Percentiles rank a stretch among this genome's conserved stretches.
Evolutionary conservation across 1,139 yeast genomes (phyloP).

Genomic region (Suhomyces panamericanus): DNA sequence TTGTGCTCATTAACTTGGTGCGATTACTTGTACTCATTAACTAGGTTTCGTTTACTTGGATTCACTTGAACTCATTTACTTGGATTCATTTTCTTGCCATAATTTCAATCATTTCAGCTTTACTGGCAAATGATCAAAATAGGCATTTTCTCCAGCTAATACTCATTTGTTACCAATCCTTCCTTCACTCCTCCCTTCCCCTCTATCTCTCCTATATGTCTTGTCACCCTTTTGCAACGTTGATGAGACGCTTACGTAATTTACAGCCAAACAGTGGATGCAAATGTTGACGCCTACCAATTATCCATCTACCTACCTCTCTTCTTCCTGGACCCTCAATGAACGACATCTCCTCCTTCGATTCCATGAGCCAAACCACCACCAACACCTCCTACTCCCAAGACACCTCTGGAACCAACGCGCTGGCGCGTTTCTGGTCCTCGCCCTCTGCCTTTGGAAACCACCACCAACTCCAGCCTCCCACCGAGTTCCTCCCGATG

Average conservation of each 20-base stretch:
- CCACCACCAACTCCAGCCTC: background rate
- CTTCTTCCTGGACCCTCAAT: background rate
- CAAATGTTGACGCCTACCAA: background rate
- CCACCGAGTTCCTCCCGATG: constrained; percentile 2
- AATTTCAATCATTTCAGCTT: too few species aligned
- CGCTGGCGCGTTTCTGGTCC: constrained; percentile 10
- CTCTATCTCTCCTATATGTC: too few species aligned
- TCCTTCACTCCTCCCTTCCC: too few species aligned
- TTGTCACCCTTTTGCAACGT: background rate
- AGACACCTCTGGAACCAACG: constrained; percentile 4
- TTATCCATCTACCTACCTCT: background rate
- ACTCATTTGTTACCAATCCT: too few species aligned
- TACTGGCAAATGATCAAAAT: too few species aligned
- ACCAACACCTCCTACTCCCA: constrained; percentile 5
- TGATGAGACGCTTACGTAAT: constrained; percentile 1
- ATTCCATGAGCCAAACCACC: constrained; percentile 4
- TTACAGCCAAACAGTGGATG: constrained; percentile 3
- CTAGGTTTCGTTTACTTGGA: too few species aligned
- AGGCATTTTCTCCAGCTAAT: too few species aligned
- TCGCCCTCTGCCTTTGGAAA: constrained; percentile 1
- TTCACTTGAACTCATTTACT: too few species aligned
- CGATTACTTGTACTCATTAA: too few species aligned
- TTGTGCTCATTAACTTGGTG: too few species aligned
- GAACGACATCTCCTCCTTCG: constrained; percentile 5
- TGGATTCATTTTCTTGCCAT: too few species aligned